Evolutionary conservation across 106 monocot species (phyloP).

Genomic region (Dactylorhiza incarnata): DNA sequence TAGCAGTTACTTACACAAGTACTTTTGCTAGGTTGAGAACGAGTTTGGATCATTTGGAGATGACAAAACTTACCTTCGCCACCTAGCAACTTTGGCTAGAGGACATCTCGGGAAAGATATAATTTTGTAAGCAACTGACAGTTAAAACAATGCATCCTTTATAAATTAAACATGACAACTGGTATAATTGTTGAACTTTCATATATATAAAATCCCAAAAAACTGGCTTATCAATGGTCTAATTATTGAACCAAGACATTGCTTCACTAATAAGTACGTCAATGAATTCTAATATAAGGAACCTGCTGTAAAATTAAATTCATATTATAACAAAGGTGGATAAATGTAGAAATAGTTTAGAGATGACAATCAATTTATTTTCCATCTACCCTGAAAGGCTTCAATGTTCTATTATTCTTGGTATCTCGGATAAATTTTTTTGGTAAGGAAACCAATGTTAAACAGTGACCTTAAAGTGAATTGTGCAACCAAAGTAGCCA

Average conservation of each 20-base stretch:
- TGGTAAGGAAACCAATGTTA: neutral
- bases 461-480: neutral
- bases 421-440: neutral
- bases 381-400: neutral
- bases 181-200: neutral
- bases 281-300: neutral
- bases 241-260: neutral
- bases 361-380: neutral
- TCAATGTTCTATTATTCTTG: neutral
- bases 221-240: neutral
- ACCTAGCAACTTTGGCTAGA: conserved; percentile 63
- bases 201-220: no score
- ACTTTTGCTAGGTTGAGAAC: conserved; percentile 72
- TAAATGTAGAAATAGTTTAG: neutral
- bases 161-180: neutral
- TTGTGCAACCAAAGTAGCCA: neutral
- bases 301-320: neutral
- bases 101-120: conserved; percentile 59
- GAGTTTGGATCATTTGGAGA: conserved; percentile 95
- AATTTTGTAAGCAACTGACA: conserved; percentile 46
- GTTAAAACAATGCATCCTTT: neutral
- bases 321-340: neutral
- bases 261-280: neutral
- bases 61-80: conserved; percentile 75
- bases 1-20: neutral